Evolutionary conservation across 2,329 filamentous ascomycete genomes (phyloP), one percentile per base, ranked within the genome.

Genomic region (Lachnellula cervina): DNA sequence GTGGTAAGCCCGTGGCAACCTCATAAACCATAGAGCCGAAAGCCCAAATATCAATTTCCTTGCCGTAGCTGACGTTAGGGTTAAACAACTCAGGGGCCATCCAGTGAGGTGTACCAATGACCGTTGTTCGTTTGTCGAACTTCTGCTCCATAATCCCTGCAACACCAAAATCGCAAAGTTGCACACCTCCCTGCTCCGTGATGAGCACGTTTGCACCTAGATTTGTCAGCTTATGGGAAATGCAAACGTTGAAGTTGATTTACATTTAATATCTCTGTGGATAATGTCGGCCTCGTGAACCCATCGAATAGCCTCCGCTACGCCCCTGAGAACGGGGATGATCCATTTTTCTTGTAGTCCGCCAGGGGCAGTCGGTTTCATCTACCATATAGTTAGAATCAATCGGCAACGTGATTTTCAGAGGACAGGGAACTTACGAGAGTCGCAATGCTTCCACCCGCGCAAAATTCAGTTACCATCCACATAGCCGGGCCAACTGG

Each of bases 401-500:
- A 43, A 16, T 17, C 7, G 25, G 28, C 23, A 28, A 32, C 11
- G 23, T 28, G 44, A 9, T 8, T 4, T 73, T 55, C 76, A 76
- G 54, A 77, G 69, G 66, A 76, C 74, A 54, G 73, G 70, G 59
- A 76, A 70, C 59, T 77, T 74, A 65, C 79, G 73, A 81, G 80
- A 59, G 80, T 92, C 62, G 81, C 86, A 69, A 95, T 86, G 69
- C 89, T 94, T 49, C 90, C 90, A 59, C 90, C 90, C 5, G 87
- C 88, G 65, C 89, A 92, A 70, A 92, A 91, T 72, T 94, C 89
- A 57, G 88, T 92, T 54, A 94, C 83, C 76, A 94, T 89, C 90
- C 90, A 95, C 74, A 95, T 86, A 58, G 89, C 83, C 63, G 88
- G 85, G 43, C 88, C 87, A 38, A 93, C 83, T 8, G 88, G 84